Percentiles rank a stretch among this genome's conserved stretches.
phyloP scores from a whole-genome alignment of 768 basidiomycete species.

The Leccinum olivaceopallidum region DNA sequence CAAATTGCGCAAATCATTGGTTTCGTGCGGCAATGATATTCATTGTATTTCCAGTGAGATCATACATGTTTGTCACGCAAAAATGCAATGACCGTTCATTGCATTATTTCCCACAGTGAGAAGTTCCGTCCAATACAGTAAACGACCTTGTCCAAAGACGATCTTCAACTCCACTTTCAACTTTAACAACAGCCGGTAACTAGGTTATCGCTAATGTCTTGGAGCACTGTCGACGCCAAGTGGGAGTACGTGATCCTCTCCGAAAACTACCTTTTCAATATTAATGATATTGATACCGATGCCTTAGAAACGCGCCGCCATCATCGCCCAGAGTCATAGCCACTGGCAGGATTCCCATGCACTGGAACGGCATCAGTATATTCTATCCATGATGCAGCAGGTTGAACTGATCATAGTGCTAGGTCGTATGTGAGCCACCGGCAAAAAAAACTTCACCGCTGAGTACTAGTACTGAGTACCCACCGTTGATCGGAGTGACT shows the following conservation, averaged over 20 bases:
- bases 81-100: too few species aligned
- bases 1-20: too few species aligned
- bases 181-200: too few species aligned
- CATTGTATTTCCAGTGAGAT: too few species aligned
- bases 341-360: too few species aligned
- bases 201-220: not conserved
- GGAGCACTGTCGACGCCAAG: not conserved
- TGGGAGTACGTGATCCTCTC: slow-evolving; percentile 7
- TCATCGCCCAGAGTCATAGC: too few species aligned
- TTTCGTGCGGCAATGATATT: too few species aligned
- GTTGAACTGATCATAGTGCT: not conserved
- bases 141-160: not conserved
- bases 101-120: too few species aligned
- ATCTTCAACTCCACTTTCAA: not conserved
- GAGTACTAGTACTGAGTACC: not conserved
- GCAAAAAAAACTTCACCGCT: not conserved
- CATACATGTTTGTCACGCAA: too few species aligned
- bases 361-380: not conserved
- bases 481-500: not conserved
- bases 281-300: too few species aligned
- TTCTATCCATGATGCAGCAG: not conserved
- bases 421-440: not conserved
- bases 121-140: not conserved
- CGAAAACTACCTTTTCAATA: too few species aligned
- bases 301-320: too few species aligned